Conservation (phyloP, 2,329 filamentous ascomycete species). For the Diplodia corticola region DNA sequence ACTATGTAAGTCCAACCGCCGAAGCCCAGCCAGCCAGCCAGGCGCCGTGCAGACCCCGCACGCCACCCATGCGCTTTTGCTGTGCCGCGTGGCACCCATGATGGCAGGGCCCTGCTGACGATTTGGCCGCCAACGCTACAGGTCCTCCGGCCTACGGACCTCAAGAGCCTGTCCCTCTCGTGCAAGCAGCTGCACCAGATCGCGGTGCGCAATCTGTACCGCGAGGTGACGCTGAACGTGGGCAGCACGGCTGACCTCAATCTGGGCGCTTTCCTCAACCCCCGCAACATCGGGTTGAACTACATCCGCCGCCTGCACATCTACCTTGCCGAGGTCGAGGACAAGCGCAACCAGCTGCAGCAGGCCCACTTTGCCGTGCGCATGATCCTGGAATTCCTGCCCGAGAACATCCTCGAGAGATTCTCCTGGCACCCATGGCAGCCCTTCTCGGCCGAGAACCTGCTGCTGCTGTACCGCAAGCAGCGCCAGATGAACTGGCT, state of each 20-base stretch:
- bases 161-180: slow-evolving; percentile 50
- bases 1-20: slow-evolving; percentile 17
- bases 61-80: slow-evolving; percentile 23
- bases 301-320: slow-evolving; percentile 49
- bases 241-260: slow-evolving; percentile 46
- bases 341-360: slow-evolving; percentile 47
- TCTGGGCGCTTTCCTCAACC: slow-evolving; percentile 48
- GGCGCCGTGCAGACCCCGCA: slow-evolving; percentile 24
- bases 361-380: slow-evolving; percentile 51
- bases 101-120: slow-evolving; percentile 14
- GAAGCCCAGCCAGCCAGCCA: neutral
- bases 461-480: slow-evolving; percentile 50
- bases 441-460: slow-evolving; percentile 49
- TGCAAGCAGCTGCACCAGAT: slow-evolving; percentile 50
- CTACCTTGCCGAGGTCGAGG: slow-evolving; percentile 46
- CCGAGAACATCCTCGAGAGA: slow-evolving; percentile 50
- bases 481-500: slow-evolving; percentile 52
- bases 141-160: slow-evolving; percentile 49
- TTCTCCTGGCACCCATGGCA: slow-evolving; percentile 55
- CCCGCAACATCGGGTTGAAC: slow-evolving; percentile 49
- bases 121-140: slow-evolving; percentile 25
- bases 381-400: slow-evolving; percentile 52
- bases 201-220: slow-evolving; percentile 48
- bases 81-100: neutral
- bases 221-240: slow-evolving; percentile 49